Conservation (phyloP, 2,329 filamentous ascomycete species). For the Xylaria sp. region DNA sequence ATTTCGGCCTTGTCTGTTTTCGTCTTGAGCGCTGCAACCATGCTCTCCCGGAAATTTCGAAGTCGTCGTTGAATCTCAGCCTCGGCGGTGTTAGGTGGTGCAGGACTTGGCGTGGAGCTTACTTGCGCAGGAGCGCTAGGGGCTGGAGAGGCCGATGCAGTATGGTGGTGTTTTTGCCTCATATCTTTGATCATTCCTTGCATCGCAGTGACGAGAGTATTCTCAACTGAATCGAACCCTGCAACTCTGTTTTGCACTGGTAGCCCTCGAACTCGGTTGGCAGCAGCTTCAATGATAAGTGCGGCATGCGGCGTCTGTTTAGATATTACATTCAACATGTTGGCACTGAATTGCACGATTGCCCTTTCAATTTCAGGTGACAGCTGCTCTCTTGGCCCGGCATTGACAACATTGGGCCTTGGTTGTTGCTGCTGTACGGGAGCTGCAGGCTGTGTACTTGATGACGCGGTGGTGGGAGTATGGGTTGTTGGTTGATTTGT, state of each 20-base stretch:
- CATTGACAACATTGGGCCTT: slow-evolving; percentile 26
- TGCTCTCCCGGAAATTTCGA: slow-evolving; percentile 48
- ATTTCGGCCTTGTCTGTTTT: slow-evolving; percentile 49
- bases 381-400: slow-evolving; percentile 33
- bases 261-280: slow-evolving; percentile 47
- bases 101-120: slow-evolving; percentile 45
- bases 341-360: slow-evolving; percentile 48
- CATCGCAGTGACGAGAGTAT: slow-evolving; percentile 46
- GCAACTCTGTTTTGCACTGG: slow-evolving; percentile 44
- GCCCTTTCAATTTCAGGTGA: slow-evolving; percentile 48
- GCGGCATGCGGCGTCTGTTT: slow-evolving; percentile 47
- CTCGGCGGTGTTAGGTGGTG: slow-evolving; percentile 43
- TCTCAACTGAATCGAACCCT: slow-evolving; percentile 47
- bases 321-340: slow-evolving; percentile 47
- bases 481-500: slow-evolving; percentile 37
- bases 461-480: slow-evolving; percentile 35
- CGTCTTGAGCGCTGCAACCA: slow-evolving; percentile 47
- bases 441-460: slow-evolving; percentile 36
- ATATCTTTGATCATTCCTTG: slow-evolving; percentile 49
- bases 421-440: slow-evolving; percentile 34
- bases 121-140: slow-evolving; percentile 37
- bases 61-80: slow-evolving; percentile 49
- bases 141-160: slow-evolving; percentile 45
- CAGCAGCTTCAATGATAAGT: slow-evolving; percentile 49
- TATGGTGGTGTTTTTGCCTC: slow-evolving; percentile 42